Evolutionary conservation across 352 stramenopile species (phyloP).

Genomic region (Globisporangium solare): DNA sequence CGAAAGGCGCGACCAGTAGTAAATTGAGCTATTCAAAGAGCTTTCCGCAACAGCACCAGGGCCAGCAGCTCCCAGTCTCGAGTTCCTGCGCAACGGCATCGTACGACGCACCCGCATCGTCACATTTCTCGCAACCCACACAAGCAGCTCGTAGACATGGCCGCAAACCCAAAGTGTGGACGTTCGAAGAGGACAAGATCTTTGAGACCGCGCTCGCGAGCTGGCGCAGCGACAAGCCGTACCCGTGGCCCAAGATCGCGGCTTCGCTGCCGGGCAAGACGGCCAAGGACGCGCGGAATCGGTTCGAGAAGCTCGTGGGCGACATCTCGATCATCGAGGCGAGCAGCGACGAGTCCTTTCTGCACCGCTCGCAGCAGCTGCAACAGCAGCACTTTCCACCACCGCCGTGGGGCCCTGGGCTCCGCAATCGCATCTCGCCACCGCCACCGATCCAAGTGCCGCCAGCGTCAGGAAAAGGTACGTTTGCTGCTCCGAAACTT

Average conservation of each 20-base stretch:
- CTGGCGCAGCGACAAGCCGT: conserved; percentile 54
- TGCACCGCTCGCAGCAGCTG: neutral
- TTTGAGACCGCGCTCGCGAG: conserved; percentile 69
- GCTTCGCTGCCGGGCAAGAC: conserved; percentile 61
- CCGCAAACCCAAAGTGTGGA: conserved; percentile 58
- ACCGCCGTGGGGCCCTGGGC: neutral
- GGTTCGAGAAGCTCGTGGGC: conserved; percentile 75
- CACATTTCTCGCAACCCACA: neutral
- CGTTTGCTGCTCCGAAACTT: too few species aligned
- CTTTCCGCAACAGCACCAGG: conserved; percentile 2
- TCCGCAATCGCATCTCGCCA: conserved; percentile 52
- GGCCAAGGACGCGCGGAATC: conserved; percentile 58
- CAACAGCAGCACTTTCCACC: neutral
- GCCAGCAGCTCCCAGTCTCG: conserved; percentile 7
- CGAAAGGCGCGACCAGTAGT: neutral
- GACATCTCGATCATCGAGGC: conserved; percentile 70
- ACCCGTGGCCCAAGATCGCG: conserved; percentile 79
- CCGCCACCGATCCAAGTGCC: conserved; percentile 65
- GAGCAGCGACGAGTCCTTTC: conserved; percentile 3
- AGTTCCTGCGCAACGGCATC: too few species aligned
- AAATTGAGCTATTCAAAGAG: neutral
- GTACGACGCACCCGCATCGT: too few species aligned
- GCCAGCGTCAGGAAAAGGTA: conserved; percentile 2
- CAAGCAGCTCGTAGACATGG: conserved; percentile 9
- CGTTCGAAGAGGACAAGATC: conserved; percentile 77